phyloP scores from a whole-genome alignment of 352 stramenopile genomes.

The Pythium monospermum region DNA sequence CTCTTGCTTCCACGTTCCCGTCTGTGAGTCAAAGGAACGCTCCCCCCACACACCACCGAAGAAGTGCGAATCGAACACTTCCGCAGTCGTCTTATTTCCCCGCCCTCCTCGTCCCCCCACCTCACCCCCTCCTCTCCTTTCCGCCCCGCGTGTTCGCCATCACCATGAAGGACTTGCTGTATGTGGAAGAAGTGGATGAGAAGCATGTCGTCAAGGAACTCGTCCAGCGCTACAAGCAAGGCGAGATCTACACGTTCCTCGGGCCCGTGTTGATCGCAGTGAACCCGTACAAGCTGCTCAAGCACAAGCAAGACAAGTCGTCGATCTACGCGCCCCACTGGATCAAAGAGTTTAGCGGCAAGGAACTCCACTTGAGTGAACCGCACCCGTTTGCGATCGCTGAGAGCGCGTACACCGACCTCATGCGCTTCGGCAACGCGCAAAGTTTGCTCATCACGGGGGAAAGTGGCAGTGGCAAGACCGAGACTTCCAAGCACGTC shows the following conservation, averaged over 20 bases:
- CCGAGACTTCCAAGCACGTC: conserved; percentile 95
- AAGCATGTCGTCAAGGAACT: conserved; percentile 74
- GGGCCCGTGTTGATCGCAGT: conserved; percentile 86
- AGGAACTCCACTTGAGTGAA: conserved; percentile 75
- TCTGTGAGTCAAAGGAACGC: too few species aligned
- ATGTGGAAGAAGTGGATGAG: conserved; percentile 75
- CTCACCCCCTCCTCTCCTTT: background rate
- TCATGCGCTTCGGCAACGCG: conserved; percentile 85
- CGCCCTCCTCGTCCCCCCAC: background rate
- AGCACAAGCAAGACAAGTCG: conserved; percentile 46
- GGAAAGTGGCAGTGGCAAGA: conserved; percentile 90
- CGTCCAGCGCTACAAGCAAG: conserved; percentile 66
- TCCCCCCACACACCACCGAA: too few species aligned
- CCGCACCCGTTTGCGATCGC: conserved; percentile 84
- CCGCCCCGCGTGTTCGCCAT: background rate
- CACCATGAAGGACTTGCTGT: conserved; percentile 66
- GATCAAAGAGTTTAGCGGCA: conserved; percentile 74
- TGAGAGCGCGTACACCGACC: conserved; percentile 82
- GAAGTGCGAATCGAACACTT: too few species aligned
- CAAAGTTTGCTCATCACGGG: conserved; percentile 85
- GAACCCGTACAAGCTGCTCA: conserved; percentile 88
- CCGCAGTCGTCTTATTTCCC: background rate
- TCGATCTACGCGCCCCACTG: conserved; percentile 79
- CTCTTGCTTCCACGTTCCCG: background rate
- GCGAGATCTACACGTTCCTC: conserved; percentile 91